Percentiles rank a stretch among this genome's conserved stretches.
phyloP scores from a whole-genome alignment of 495 filamentous ascomycete genomes.

The Beverwykella pulmonaria region DNA sequence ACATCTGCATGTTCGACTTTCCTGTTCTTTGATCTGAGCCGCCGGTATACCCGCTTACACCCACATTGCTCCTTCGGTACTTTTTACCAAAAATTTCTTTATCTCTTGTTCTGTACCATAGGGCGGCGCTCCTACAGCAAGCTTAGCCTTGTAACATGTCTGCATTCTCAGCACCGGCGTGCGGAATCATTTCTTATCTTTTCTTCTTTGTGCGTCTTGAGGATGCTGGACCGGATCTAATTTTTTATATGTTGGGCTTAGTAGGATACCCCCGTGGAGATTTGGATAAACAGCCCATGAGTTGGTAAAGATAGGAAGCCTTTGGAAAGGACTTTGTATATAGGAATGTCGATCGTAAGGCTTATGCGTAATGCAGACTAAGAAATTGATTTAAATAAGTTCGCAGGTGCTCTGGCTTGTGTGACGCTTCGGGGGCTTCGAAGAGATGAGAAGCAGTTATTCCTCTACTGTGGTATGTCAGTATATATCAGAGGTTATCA shows the following conservation, averaged over 20 bases:
- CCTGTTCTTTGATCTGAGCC: too few species aligned
- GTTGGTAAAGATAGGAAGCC: not conserved
- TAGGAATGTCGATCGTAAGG: not conserved
- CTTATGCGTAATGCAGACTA: too few species aligned
- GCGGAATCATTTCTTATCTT: not conserved
- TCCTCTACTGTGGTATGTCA: too few species aligned
- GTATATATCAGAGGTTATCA: too few species aligned
- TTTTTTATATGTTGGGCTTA: constrained; percentile 4
- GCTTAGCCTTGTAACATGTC: not conserved
- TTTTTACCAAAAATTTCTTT: not conserved
- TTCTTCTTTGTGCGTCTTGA: constrained; percentile 4
- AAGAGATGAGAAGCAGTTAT: too few species aligned
- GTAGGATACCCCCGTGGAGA: constrained; percentile 10
- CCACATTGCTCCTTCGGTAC: too few species aligned
- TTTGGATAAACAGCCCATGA: not conserved
- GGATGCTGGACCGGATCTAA: constrained; percentile 15
- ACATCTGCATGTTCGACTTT: too few species aligned
- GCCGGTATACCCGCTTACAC: too few species aligned
- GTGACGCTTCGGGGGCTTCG: too few species aligned
- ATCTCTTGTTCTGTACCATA: constrained; percentile 1
- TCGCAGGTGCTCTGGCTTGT: too few species aligned
- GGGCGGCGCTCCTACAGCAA: not conserved
- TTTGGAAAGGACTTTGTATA: not conserved
- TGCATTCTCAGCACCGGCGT: not conserved
- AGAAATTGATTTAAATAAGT: too few species aligned